Evolutionary conservation across 2,329 filamentous ascomycete species (phyloP), one percentile per base, ranked within the genome.

Genomic region (Colletotrichum nymphaeae): DNA sequence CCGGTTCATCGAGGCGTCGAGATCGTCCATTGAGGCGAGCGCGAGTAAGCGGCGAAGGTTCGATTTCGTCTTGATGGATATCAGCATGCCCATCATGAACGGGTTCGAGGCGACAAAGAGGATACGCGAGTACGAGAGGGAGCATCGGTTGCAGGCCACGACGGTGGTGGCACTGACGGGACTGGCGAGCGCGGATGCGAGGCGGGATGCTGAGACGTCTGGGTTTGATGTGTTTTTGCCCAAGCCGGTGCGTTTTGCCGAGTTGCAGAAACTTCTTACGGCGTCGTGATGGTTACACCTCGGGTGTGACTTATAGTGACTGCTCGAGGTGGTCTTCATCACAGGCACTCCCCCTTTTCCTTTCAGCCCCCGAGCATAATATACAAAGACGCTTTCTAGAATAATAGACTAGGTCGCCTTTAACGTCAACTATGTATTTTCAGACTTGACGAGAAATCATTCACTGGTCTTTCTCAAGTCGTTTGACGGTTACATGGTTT

Each of bases 11-110:
- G 76, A 78, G 11, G 76, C 80, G 14, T 75, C 63, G n/a, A 74
- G 53, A 16, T 24, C 37, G 1, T 59, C 26, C 22, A 46, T n/a
- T 8, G n/a, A 19, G 1, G 16, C 65, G n/a, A 49, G 2, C 7
- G 58, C 75, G 42, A 68, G 70, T 26, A 63, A 59, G 7, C 70
- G 67, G 5, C 73, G 68, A 3, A 74, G 53, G 2, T 84, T 84
- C 52, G 80, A 82, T 62, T 82, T 79, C 28, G 75, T 85, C 2
- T 76, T 85, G 1, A 85, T 85, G 83, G 88, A 90, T 74, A 84
- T 89, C 7, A 86, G 83, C 78, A 90, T 90, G 89, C 88, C 88
- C 0, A 81, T 89, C 5, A 85, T 90, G 75, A 85, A 90, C 74
- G 87, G 87, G 0, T 80, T 88, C 16, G 85, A 85, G 24, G 83